Evolutionary conservation across 768 basidiomycete genomes (phyloP), one percentile per base, ranked within the genome.

Genomic region (Mycena metata): DNA sequence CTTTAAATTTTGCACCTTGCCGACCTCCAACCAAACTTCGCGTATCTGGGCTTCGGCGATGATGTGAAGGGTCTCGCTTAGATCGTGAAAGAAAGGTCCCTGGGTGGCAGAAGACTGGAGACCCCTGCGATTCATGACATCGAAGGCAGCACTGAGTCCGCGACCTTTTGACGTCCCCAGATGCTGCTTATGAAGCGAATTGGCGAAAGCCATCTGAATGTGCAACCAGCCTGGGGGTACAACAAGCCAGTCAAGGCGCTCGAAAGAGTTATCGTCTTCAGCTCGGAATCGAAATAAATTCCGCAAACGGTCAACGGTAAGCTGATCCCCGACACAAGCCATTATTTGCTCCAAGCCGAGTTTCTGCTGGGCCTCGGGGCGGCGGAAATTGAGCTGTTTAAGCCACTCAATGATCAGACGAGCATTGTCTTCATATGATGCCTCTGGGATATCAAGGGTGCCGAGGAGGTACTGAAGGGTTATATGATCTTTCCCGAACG

Each of bases 141-240:
- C 69, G 65, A 82, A 82, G 0, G 77, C 79, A 2, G 80, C 76
- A 19, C 67, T 47, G 3, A 82, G 66, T 0, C 80, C 78, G 2
- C 75, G 67, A 0, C 75, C 72, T 21, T 64, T 64, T 11, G 71
- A 54, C 0, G 80, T 81, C 0, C 80, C 81, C 5, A 79, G 73
- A 67, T 83, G 85, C 60, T 85, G 84, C 47, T 80, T 78, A 62
- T 85, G 80, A 0, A 85, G 51, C 0, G 83, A 82, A 47, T 80
- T 78, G 5, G 76, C 82, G 57, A 78, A 78, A 6, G 82, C 82
- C 77, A 86, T 83, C 30, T 70, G 45, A 0, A 78, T 65, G 61
- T 86, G 83, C 17, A 86, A 77, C 83, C 82, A 86, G 0, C 84
- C 81, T 49, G 81, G 81, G 0, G 74, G 58, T 0, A 72, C 55